Conservation (phyloP, 257 asterid genomes). For the Craterostigma plantagineum region DNA sequence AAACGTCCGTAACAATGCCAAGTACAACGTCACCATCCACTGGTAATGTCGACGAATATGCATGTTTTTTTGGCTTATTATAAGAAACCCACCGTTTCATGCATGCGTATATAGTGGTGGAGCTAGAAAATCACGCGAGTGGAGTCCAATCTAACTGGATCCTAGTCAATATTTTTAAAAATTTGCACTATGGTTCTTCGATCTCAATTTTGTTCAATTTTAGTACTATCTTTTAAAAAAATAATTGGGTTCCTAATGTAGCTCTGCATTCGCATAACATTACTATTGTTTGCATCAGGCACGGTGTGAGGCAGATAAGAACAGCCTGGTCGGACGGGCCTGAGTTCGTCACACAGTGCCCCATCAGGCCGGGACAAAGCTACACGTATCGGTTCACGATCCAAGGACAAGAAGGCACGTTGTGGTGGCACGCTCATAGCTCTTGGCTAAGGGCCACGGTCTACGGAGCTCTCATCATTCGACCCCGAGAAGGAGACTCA, state of each 20-base stretch:
- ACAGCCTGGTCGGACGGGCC: slow-evolving; percentile 58
- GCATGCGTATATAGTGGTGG: no score
- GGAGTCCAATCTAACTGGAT: no score
- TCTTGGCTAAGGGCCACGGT: slow-evolving; percentile 38
- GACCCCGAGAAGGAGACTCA: slow-evolving; percentile 7
- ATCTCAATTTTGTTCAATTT: no score
- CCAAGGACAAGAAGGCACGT: slow-evolving; percentile 30
- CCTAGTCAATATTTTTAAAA: no score
- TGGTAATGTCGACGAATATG: slow-evolving; percentile 24
- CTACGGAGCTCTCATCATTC: slow-evolving; percentile 26
- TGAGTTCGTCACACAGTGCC: slow-evolving; percentile 38
- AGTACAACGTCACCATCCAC: slow-evolving; percentile 15
- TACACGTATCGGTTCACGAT: slow-evolving; percentile 22
- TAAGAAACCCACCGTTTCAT: no score
- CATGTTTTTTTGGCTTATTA: background rate
- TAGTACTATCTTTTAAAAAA: no score
- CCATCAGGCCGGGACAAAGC: slow-evolving; percentile 21
- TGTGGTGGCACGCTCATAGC: slow-evolving; percentile 29
- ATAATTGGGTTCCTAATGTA: no score
- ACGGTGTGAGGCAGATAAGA: slow-evolving; percentile 34
- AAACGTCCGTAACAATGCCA: slow-evolving; percentile 10
- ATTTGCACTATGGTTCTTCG: no score
- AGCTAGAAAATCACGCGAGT: no score
- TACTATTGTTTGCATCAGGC: slow-evolving; percentile 25
- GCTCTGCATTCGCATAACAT: no score